A percentile compares a stretch with the other conserved stretches of the same genome.
Evolutionary conservation across 768 basidiomycete species (phyloP).

Genomic region (Amanita rimosa): DNA sequence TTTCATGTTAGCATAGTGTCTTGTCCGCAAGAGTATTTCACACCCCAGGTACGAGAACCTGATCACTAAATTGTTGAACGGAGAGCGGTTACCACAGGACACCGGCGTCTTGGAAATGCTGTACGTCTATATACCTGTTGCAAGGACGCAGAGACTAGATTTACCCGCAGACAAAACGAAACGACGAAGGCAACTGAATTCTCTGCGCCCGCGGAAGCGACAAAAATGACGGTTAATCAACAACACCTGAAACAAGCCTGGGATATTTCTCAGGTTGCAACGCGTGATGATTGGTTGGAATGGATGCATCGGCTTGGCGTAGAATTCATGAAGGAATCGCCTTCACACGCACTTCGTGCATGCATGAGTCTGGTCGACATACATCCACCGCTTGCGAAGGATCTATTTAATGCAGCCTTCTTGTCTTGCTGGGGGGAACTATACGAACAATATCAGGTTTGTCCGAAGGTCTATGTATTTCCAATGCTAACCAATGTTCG

Average conservation of each 20-base stretch:
- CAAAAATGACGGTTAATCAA: slow-evolving; percentile 90
- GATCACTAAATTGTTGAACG: slow-evolving; percentile 80
- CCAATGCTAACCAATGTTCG: slow-evolving; percentile 1
- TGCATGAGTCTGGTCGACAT: slow-evolving; percentile 91
- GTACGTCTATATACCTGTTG: slow-evolving; percentile 23
- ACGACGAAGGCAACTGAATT: slow-evolving; percentile 56
- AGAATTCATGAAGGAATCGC: slow-evolving; percentile 97
- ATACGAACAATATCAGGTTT: slow-evolving; percentile 92
- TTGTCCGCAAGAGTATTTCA: slow-evolving; percentile 63
- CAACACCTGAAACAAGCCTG: slow-evolving; percentile 95
- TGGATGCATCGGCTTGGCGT: slow-evolving; percentile 93
- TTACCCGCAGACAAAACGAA: slow-evolving; percentile 35
- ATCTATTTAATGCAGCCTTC: slow-evolving; percentile 97
- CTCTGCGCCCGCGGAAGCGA: slow-evolving; percentile 76
- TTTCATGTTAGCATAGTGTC: slow-evolving; percentile 34
- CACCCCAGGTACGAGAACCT: slow-evolving; percentile 84
- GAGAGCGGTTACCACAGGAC: slow-evolving; percentile 88
- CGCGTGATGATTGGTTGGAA: slow-evolving; percentile 84
- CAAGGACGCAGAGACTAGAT: not conserved
- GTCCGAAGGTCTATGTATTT: slow-evolving; percentile 10
- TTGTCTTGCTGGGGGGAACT: slow-evolving; percentile 95
- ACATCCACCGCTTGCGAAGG: slow-evolving; percentile 83
- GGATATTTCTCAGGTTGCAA: slow-evolving; percentile 71
- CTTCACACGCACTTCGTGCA: slow-evolving; percentile 94
- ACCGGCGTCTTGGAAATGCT: slow-evolving; percentile 56